These are phyloP conservation scores for Ramaria rubella DNA, from an alignment of 768 basidiomycete genomes.

Conservation along the genomic window DNA sequence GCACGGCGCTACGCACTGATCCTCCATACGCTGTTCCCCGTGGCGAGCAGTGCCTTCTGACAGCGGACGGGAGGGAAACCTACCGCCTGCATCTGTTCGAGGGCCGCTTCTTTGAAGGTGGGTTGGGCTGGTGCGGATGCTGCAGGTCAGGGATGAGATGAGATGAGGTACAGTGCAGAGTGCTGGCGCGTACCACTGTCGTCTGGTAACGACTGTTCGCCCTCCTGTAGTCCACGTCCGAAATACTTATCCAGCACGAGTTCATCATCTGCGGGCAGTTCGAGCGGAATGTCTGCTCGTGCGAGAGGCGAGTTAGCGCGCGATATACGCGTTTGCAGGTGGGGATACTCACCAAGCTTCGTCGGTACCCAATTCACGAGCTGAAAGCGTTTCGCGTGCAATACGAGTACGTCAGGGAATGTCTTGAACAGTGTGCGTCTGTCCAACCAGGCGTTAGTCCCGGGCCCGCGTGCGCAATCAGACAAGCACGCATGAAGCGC, in stretches of 20 bases:
- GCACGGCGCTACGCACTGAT: slow-evolving; percentile 52
- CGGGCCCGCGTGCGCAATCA: not conserved
- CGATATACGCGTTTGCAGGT: not conserved
- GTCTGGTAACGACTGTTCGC: slow-evolving; percentile 65
- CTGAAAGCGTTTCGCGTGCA: slow-evolving; percentile 93
- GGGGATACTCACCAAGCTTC: slow-evolving; percentile 67
- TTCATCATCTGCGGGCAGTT: slow-evolving; percentile 50
- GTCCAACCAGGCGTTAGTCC: not conserved
- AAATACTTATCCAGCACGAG: slow-evolving; percentile 61
- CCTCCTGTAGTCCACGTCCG: slow-evolving; percentile 61
- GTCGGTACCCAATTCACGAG: slow-evolving; percentile 94
- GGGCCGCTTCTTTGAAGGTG: slow-evolving; percentile 65
- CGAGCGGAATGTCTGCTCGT: slow-evolving; percentile 72
- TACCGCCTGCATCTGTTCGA: slow-evolving; percentile 79
- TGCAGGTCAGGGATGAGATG: not conserved
- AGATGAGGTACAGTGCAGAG: not conserved
- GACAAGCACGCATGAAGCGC: slow-evolving; percentile 27
- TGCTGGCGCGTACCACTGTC: slow-evolving; percentile 24
- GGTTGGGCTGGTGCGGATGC: slow-evolving; percentile 38
- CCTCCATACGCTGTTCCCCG: slow-evolving; percentile 86
- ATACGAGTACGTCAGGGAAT: slow-evolving; percentile 81
- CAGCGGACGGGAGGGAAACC: slow-evolving; percentile 84
- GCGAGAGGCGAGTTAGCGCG: not conserved
- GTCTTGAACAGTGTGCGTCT: slow-evolving; percentile 75
- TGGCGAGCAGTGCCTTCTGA: slow-evolving; percentile 86